Conservation (phyloP, 768 basidiomycete species). For the Mycena amicta region DNA sequence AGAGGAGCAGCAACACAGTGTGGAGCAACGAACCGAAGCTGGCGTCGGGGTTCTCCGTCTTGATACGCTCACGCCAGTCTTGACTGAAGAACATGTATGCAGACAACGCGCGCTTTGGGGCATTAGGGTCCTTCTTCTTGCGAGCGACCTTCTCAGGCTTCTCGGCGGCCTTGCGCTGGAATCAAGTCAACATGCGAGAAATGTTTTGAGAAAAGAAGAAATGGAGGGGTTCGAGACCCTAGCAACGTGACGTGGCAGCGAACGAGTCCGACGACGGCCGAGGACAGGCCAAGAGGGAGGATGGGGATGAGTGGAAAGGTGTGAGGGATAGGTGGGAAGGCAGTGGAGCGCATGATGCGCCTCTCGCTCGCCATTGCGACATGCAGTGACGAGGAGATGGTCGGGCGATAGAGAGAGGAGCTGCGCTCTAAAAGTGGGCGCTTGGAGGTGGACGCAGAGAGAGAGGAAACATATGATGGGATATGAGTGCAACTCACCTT, state of each 20-base stretch:
- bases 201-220: conserved; percentile 2
- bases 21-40: conserved; percentile 70
- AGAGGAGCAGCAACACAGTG: conserved; percentile 4
- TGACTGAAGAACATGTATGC: conserved; percentile 99
- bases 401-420: conserved; percentile 1
- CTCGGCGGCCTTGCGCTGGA: conserved; percentile 74
- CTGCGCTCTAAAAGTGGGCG: background rate
- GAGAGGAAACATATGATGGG: conserved; percentile 4
- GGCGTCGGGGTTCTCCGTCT: conserved; percentile 93
- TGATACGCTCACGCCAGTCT: conserved; percentile 94
- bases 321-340: background rate
- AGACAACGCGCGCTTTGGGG: conserved; percentile 90
- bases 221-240: background rate
- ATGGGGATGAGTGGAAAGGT: background rate
- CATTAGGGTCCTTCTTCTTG: conserved; percentile 75
- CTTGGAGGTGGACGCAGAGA: conserved; percentile 1
- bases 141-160: conserved; percentile 59
- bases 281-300: background rate
- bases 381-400: conserved; percentile 1
- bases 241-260: background rate
- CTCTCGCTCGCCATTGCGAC: background rate
- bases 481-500: conserved; percentile 43
- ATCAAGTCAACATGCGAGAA: conserved; percentile 6
- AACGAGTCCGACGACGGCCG: background rate
- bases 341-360: background rate